Conservation (phyloP, 2,329 filamentous ascomycete genomes). For the Aspergillus sp. region DNA sequence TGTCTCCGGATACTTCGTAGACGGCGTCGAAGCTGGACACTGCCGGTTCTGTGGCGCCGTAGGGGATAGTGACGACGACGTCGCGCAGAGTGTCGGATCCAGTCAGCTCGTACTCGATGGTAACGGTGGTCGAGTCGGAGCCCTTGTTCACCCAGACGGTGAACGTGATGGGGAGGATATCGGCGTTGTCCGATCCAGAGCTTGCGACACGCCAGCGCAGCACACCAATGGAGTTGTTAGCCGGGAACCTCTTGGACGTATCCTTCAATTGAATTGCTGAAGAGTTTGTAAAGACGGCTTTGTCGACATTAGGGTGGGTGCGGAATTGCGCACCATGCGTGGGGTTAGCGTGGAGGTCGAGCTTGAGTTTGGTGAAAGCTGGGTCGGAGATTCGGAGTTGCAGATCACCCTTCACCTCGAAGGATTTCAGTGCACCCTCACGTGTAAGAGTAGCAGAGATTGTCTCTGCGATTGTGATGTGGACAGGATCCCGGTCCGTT, state of each 20-base stretch:
- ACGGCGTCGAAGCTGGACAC: conserved; percentile 92
- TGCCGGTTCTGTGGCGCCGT: conserved; percentile 77
- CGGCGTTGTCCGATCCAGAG: conserved; percentile 76
- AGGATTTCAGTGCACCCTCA: conserved; percentile 82
- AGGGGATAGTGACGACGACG: conserved; percentile 86
- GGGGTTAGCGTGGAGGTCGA: conserved; percentile 73
- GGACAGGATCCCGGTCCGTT: conserved; percentile 78
- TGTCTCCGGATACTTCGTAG: conserved; percentile 91
- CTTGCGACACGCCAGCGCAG: conserved; percentile 83
- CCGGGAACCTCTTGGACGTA: conserved; percentile 81
- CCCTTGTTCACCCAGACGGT: conserved; percentile 97
- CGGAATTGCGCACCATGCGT: conserved; percentile 88
- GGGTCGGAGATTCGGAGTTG: conserved; percentile 88
- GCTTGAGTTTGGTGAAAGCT: conserved; percentile 86
- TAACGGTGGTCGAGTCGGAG: conserved; percentile 80
- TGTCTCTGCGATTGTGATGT: conserved; percentile 84
- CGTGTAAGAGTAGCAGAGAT: conserved; percentile 86
- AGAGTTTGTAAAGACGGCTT: conserved; percentile 76
- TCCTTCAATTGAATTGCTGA: conserved; percentile 91
- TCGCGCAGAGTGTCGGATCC: conserved; percentile 77
- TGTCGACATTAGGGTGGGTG: conserved; percentile 96
- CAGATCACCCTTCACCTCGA: conserved; percentile 89
- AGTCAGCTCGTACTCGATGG: conserved; percentile 92
- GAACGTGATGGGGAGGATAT: conserved; percentile 87
- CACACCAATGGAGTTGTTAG: conserved; percentile 90